A percentile compares a stretch with the other conserved stretches of the same genome.
Conservation (phyloP, 345 rosid species). For the Lagerstroemia speciosa region DNA sequence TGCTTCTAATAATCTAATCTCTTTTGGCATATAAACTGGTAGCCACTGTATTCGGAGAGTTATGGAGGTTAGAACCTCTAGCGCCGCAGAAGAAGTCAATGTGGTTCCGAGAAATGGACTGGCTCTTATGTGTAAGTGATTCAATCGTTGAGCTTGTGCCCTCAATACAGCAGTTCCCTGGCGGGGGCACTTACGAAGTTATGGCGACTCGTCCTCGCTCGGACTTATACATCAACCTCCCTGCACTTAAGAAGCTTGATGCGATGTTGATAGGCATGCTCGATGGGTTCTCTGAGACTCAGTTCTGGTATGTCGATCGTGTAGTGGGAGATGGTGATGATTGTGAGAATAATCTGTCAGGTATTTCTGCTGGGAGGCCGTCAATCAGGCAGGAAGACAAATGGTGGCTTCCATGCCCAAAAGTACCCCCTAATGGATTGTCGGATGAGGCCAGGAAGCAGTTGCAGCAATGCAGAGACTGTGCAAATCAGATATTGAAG, state of each 20-base stretch:
- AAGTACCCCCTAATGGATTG: conserved; percentile 67
- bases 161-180: conserved; percentile 80
- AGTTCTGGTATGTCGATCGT: conserved; percentile 91
- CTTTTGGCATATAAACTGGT: conserved; percentile 4
- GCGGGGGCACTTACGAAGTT: conserved; percentile 87
- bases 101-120: conserved; percentile 94
- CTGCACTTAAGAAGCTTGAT: conserved; percentile 97
- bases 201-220: conserved; percentile 85
- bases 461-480: conserved; percentile 80
- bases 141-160: conserved; percentile 96
- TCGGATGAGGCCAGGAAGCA: conserved; percentile 70
- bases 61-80: conserved; percentile 94
- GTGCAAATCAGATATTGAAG: conserved; percentile 84
- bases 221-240: conserved; percentile 81
- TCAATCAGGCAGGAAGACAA: conserved; percentile 92
- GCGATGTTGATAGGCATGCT: conserved; percentile 80
- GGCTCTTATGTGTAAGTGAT: conserved; percentile 84
- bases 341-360: conserved; percentile 32
- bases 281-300: conserved; percentile 58
- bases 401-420: conserved; percentile 88
- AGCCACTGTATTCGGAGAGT: conserved; percentile 93
- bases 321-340: conserved; percentile 59
- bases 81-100: conserved; percentile 72
- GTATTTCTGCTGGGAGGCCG: conserved; percentile 46
- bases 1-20: neutral